Conservation (phyloP, 805 yeast species). For the Yamadazyma akitaensis region DNA sequence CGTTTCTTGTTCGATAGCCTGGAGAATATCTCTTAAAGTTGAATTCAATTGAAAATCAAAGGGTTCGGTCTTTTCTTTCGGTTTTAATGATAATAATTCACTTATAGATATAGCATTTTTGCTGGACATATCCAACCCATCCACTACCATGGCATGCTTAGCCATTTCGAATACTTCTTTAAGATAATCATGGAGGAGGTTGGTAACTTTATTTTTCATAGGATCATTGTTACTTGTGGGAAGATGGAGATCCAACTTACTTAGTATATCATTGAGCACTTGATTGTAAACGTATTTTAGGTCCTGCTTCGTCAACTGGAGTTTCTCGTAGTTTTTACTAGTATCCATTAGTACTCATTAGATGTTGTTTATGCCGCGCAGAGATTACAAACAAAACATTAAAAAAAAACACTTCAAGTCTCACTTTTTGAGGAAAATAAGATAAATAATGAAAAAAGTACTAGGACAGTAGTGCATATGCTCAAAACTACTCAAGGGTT, state of each 20-base stretch:
- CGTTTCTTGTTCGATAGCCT: slow-evolving; percentile 60
- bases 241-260: slow-evolving; percentile 47
- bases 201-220: slow-evolving; percentile 42
- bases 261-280: slow-evolving; percentile 38
- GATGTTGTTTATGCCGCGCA: slow-evolving; percentile 3
- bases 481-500: neutral
- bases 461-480: neutral
- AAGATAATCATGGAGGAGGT: slow-evolving; percentile 44
- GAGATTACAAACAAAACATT: neutral
- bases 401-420: neutral
- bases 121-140: slow-evolving; percentile 44
- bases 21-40: slow-evolving; percentile 52
- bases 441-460: too few relatives aligned
- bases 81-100: slow-evolving; percentile 25
- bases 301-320: slow-evolving; percentile 52
- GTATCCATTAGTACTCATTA: slow-evolving; percentile 4
- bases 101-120: slow-evolving; percentile 17
- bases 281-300: slow-evolving; percentile 46
- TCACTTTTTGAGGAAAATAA: too few relatives aligned
- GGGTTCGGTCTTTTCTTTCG: slow-evolving; percentile 55
- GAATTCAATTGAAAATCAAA: slow-evolving; percentile 66
- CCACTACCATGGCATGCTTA: slow-evolving; percentile 53
- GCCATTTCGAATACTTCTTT: slow-evolving; percentile 56
- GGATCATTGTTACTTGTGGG: slow-evolving; percentile 45
- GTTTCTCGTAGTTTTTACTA: slow-evolving; percentile 31